A percentile compares a stretch with the other conserved stretches of the same genome.
phyloP scores from a whole-genome alignment of 805 yeast species.

The Kuraishia hungarica region DNA sequence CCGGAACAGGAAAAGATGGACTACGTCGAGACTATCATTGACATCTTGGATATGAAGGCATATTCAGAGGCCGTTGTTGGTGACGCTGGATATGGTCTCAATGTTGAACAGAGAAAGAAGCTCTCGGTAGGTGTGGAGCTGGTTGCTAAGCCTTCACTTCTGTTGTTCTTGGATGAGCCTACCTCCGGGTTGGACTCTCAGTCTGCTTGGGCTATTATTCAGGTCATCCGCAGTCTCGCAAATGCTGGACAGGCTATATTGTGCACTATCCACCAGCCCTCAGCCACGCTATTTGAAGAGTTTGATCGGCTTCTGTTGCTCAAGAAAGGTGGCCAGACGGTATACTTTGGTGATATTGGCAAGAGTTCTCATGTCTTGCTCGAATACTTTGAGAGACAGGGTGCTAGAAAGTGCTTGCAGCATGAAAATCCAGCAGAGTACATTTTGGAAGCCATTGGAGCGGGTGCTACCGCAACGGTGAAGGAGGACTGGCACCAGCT shows the following conservation, averaged over 20 bases:
- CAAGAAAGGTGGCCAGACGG: conserved; percentile 44
- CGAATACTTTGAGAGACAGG: conserved; percentile 37
- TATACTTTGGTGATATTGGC: conserved; percentile 47
- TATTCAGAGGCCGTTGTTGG: conserved; percentile 47
- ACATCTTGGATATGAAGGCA: conserved; percentile 30
- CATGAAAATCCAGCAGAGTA: conserved; percentile 72
- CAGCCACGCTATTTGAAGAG: conserved; percentile 34
- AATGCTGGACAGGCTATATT: conserved; percentile 49
- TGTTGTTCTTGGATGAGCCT: conserved; percentile 51
- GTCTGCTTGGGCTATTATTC: conserved; percentile 51
- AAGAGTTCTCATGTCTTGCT: conserved; percentile 31
- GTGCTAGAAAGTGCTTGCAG: conserved; percentile 57
- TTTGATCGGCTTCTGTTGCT: conserved; percentile 34
- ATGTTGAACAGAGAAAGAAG: conserved; percentile 47
- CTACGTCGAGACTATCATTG: conserved; percentile 33
- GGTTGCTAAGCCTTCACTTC: conserved; percentile 44
- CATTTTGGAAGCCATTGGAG: conserved; percentile 67
- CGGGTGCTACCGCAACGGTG: conserved; percentile 65
- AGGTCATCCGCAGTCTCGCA: conserved; percentile 39
- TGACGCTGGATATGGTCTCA: conserved; percentile 36
- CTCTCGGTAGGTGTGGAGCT: conserved; percentile 48
- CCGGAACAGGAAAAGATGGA: conserved; percentile 33
- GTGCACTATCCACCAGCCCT: conserved; percentile 50
- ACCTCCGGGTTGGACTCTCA: conserved; percentile 54
- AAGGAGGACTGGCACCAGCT: conserved; percentile 53